Evolutionary conservation across 2,329 filamentous ascomycete genomes (phyloP), one percentile per base, ranked within the genome.

Genomic region (Pseudopyrenochaeta lycopersici): DNA sequence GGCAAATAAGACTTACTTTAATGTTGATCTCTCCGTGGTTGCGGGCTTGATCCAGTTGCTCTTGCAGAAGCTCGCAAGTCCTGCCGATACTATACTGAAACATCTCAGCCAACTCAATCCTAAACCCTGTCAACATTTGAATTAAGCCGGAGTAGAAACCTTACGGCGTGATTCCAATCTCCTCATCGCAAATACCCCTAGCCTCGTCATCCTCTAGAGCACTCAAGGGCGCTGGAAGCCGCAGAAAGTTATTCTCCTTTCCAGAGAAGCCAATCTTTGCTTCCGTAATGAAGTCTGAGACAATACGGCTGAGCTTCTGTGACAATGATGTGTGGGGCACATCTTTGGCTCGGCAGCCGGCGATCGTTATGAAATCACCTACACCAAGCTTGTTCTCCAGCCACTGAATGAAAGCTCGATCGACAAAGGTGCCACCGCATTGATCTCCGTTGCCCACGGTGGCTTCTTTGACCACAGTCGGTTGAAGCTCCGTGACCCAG

Each of bases 371-470:
- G 43, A 71, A 73, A 36, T 69, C 60, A 0, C 10, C 7, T 0
- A 39, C 54, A 0, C 71, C 71, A 0, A 72, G 6, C 5, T 60
- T 58, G 5, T 44, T 47, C 15, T 72, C 66, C 1, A 74, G 39
- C 60, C 60, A 70, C 1, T 41, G 7, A 0, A 70, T 15, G 23
- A 72, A 72, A 0, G 5, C 58, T 1, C 62, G 54, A 2, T 74
- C 67, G 0, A 74, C 62, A 18, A 70, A 71, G 9, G 50, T 70
- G 0, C 67, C 65, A 2, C 70, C 71, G 21, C 70, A 72, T 12
- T 72, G 62, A 11, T 54, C 68, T 5, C 68, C 67, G 2, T 27
- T 56, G 0, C 70, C 71, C 0, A 68, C 30, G 0, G 70, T 68
- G 0, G 46, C 62, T 42, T 74, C 71, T 31, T 69, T 61, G 0